Evolutionary conservation across 768 basidiomycete species (phyloP).

Genomic region (Russula ochroleuca): DNA sequence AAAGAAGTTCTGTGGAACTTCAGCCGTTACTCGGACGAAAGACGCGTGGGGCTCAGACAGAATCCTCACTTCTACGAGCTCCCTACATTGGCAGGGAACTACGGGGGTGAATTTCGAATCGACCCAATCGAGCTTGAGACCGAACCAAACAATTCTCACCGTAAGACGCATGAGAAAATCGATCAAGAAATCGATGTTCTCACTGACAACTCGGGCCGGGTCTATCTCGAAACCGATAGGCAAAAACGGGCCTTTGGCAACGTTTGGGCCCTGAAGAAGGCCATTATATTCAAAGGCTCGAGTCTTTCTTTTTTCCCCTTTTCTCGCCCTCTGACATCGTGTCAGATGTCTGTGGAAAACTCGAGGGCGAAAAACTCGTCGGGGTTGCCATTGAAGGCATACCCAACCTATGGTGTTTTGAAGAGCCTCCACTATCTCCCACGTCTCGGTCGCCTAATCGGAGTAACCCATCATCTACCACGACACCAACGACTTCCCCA

Average conservation of each 20-base stretch:
- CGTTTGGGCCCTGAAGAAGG: not conserved
- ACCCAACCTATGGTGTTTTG: not conserved
- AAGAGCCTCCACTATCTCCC: not conserved
- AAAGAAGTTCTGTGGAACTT: slow-evolving; percentile 23
- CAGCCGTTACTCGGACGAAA: not conserved
- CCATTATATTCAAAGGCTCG: slow-evolving; percentile 15
- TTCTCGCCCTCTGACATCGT: not conserved
- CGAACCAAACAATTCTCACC: too few species aligned
- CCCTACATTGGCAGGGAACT: not conserved
- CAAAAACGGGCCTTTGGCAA: slow-evolving; percentile 8
- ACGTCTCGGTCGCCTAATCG: not conserved
- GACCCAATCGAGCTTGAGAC: slow-evolving; percentile 3
- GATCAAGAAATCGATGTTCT: not conserved
- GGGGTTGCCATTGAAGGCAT: not conserved
- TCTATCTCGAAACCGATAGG: slow-evolving; percentile 1
- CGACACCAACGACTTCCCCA: not conserved
- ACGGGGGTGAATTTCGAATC: not conserved
- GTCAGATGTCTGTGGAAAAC: slow-evolving; percentile 1
- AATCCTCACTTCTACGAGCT: slow-evolving; percentile 20
- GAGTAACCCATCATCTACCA: not conserved
- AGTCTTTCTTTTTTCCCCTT: not conserved
- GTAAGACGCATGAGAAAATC: too few species aligned
- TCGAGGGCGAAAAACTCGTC: not conserved
- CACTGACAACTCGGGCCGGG: not conserved
- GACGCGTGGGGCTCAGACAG: slow-evolving; percentile 11